Evolutionary conservation across 2,329 filamentous ascomycete genomes (phyloP), one percentile per base, ranked within the genome.

Genomic region (Pseudogymnoascus sp.): DNA sequence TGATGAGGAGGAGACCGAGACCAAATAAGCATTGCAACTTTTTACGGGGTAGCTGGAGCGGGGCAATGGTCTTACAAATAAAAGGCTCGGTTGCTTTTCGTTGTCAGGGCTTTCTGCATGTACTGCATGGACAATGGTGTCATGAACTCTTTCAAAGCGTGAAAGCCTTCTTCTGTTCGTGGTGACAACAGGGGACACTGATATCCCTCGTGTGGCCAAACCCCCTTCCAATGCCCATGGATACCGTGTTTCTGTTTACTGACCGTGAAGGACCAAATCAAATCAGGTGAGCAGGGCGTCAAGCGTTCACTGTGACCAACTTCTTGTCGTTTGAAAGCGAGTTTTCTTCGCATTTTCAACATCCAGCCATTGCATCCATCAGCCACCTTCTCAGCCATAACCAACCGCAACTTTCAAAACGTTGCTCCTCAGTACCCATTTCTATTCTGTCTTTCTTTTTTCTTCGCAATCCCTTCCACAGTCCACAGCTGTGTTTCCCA

Each of bases 1-100:
- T 76, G 91, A 91, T 74, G 84, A 74, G 65, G 81, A 82, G 73
- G 81, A 70, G 64, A 67, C 67, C 65, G 70, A 72, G 67, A 67
- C 68, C 59, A 72, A 73, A 66, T 72, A 71, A 65, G 69, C 63
- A 59, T 60, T 61, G 41, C 39, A 54, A 35, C 38, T 47, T 35
- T 62, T 41, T 32, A 28, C 39, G 25, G 63, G 63, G 62, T 62
- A 62, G 64, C 61, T 66, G 69, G 68, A 66, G 68, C 68, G 66
- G 70, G 70, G 69, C 68, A 68, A 68, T 66, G 66, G 69, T 68
- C 68, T 68, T 65, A 38, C 65, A 54, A 54, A 65, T 66, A 67
- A 64, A 58, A 68, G 68, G 68, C 70, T 65, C 34, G 69, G 68
- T 67, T 70, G 70, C 70, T 71, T 71, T 71, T 67, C 58, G 47